Evolutionary conservation across 495 filamentous ascomycete species (phyloP), one percentile per base, ranked within the genome.

Genomic region (Neurospora sp.): DNA sequence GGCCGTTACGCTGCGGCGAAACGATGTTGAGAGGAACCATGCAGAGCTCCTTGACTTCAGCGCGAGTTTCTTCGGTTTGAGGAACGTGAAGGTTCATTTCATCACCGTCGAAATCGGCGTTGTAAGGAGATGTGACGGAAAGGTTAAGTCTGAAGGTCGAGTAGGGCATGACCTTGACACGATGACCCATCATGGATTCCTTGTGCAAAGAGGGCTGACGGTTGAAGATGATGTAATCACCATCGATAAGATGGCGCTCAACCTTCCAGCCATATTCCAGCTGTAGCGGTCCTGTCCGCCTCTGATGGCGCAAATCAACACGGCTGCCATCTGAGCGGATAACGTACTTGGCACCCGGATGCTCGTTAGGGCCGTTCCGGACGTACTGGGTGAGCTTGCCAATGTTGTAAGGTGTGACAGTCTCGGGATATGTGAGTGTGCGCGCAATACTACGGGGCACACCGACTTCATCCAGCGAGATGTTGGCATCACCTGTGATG

Each of bases 171-270:
- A 99, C 96, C 40, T 91, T 90, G 46, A 99, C 95, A 70, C 94
- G 89, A 84, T 99, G 96, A 82, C 93, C 96, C 96, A 99, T 99
- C 96, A 99, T 99, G 73, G 96, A 98, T 78, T 99, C 96, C 81
- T 99, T 99, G 86, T 99, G 96, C 74, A 99, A 87, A 9, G 96
- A 99, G 1, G 96, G 96, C 78, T 99, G 96, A 81, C 96, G 96
- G 80, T 99, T 99, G 87, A 99, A 99, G 78, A 99, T 92, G 83
- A 99, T 98, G 72, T 91, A 96, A 82, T 99, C 96, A 46, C 94
- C 96, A 77, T 97, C 92, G 73, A 96, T 89, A 69, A 99, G 88
- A 80, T 99, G 96, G 41, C 96, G 90, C 82, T 99, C 96, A 31
- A 99, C 96, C 77, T 97, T 97, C 96, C 96, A 98, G 22, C 96